Percentiles rank a stretch among this genome's conserved stretches.
phyloP scores from a whole-genome alignment of 202 grass and related monocot genomes.

The Bolboschoenoplectus hybrid region DNA sequence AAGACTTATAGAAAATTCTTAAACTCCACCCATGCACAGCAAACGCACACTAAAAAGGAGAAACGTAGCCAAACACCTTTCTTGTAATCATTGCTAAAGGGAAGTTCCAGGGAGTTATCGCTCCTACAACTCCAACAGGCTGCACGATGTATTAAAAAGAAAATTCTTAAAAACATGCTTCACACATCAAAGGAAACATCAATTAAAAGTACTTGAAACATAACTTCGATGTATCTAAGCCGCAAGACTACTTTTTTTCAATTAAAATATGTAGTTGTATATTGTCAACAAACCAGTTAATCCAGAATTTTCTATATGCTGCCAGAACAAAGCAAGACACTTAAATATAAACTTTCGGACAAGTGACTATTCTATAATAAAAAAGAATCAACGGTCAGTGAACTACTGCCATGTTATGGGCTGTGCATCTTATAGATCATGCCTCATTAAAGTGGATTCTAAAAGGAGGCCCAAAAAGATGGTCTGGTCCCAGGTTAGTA shows the following conservation, averaged over 20 bases:
- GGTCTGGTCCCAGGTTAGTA: background rate
- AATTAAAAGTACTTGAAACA: background rate
- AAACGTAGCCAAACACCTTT: conserved; percentile 55
- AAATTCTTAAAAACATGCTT: background rate
- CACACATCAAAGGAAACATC: conserved; percentile 8
- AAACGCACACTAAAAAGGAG: background rate
- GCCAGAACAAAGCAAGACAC: background rate
- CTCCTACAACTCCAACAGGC: conserved; percentile 99
- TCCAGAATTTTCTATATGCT: background rate
- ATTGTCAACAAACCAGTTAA: conserved; percentile 9
- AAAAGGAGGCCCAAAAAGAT: background rate
- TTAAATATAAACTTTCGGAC: conserved; percentile 20
- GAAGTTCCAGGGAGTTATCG: conserved; percentile 99
- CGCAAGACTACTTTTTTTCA: background rate
- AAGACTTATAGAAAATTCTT: background rate
- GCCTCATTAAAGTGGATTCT: background rate
- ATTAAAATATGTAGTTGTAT: conserved; percentile 2
- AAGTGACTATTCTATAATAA: background rate
- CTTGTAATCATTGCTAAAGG: conserved; percentile 99
- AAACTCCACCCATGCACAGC: background rate
- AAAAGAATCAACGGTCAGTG: background rate
- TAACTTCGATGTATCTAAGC: background rate
- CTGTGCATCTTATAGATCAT: background rate
- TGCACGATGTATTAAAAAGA: conserved; percentile 44
- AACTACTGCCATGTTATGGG: conserved; percentile 17